Evolutionary conservation across 163 green algal genomes (phyloP).

Genomic region (Chlorella variabilis): DNA sequence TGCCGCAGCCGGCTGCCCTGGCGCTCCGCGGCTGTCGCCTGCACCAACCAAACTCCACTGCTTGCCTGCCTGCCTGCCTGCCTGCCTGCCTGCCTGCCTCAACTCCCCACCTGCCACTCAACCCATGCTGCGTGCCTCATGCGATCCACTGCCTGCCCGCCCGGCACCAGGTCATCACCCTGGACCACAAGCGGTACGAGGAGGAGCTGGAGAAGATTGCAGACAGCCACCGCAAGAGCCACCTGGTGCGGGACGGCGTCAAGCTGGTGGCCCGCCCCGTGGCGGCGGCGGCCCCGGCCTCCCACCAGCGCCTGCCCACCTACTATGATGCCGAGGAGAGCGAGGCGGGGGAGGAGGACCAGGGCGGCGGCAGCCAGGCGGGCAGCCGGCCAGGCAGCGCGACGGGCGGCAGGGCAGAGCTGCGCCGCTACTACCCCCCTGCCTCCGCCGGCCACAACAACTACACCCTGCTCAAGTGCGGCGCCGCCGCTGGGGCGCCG

Average conservation of each 20-base stretch:
- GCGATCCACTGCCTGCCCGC: too few relatives aligned
- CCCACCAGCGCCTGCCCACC: slow-evolving; percentile 43
- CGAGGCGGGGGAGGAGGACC: background rate
- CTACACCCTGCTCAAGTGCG: slow-evolving; percentile 68
- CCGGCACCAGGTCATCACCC: slow-evolving; percentile 60
- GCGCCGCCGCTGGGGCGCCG: background rate
- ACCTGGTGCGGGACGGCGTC: slow-evolving; percentile 1
- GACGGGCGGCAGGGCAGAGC: background rate
- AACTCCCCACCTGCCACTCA: too few relatives aligned
- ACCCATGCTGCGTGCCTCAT: too few relatives aligned
- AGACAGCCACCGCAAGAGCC: slow-evolving; percentile 45
- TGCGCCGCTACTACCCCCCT: slow-evolving; percentile 57
- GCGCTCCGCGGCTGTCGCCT: too few relatives aligned
- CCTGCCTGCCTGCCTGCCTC: background rate
- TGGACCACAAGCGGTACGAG: slow-evolving; percentile 63
- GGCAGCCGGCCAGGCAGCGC: background rate
- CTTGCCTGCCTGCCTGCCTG: background rate
- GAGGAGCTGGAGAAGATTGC: slow-evolving; percentile 46
- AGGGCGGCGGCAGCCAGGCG: background rate
- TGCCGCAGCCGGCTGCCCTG: too few relatives aligned
- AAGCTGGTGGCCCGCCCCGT: background rate
- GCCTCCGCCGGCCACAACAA: slow-evolving; percentile 54
- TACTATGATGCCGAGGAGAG: background rate
- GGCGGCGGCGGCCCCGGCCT: background rate
- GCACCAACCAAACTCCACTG: too few relatives aligned